phyloP scores from a whole-genome alignment of 495 filamentous ascomycete species.

The Thermochaetoides thermophila region DNA sequence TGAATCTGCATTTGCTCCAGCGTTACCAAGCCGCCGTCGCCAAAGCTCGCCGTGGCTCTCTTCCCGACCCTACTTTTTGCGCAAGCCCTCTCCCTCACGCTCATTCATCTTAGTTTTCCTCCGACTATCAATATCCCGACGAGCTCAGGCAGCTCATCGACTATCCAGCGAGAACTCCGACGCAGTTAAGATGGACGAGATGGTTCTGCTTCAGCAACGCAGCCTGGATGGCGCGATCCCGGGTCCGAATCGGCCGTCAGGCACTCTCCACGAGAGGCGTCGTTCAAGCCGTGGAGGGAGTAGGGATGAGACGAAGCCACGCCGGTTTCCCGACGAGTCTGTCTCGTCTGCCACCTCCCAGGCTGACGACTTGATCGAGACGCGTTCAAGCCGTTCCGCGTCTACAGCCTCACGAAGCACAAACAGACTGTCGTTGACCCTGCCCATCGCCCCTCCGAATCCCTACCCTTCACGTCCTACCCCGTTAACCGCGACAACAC shows the following conservation, averaged over 20 bases:
- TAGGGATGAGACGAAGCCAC: constrained; percentile 9
- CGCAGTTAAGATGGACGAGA: constrained; percentile 12
- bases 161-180: background rate
- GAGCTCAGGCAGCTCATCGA: constrained; percentile 5
- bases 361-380: constrained; percentile 17
- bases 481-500: constrained; percentile 22
- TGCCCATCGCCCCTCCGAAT: constrained; percentile 45
- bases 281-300: constrained; percentile 7
- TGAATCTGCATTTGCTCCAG: too few relatives aligned
- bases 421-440: constrained; percentile 67
- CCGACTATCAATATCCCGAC: too few relatives aligned
- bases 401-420: constrained; percentile 44
- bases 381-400: constrained; percentile 37
- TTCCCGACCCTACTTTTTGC: constrained; percentile 12
- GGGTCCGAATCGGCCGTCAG: too few relatives aligned
- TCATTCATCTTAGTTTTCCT: constrained; percentile 7
- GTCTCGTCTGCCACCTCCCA: constrained; percentile 12
- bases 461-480: constrained; percentile 28
- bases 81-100: constrained; percentile 9
- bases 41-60: constrained; percentile 8
- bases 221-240: constrained; percentile 15
- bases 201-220: constrained; percentile 15
- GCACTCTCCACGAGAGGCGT: constrained; percentile 6
- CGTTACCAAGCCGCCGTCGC: too few relatives aligned
- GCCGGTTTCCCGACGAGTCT: constrained; percentile 11